A percentile compares a stretch with the other conserved stretches of the same genome.
phyloP scores from a whole-genome alignment of 768 basidiomycete species.

The Podaxis sp. region DNA sequence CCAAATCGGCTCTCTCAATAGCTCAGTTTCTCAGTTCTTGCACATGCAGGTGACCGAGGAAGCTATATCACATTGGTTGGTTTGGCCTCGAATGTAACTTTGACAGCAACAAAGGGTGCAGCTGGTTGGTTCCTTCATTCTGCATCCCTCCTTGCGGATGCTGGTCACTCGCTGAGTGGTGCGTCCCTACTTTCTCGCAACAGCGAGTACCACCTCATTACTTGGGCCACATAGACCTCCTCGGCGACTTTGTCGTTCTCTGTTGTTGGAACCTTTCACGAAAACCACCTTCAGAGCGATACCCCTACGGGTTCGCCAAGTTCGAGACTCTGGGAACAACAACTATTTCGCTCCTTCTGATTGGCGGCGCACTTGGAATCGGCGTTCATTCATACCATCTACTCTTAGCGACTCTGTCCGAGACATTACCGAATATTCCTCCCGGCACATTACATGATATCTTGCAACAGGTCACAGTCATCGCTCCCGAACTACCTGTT shows the following conservation, averaged over 20 bases:
- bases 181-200: conserved; percentile 22
- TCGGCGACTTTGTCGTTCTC: conserved; percentile 90
- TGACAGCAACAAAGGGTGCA: conserved; percentile 80
- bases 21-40: neutral
- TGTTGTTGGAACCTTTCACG: conserved; percentile 85
- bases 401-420: conserved; percentile 66
- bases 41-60: conserved; percentile 64
- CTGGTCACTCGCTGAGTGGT: conserved; percentile 89
- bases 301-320: conserved; percentile 89
- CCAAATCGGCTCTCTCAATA: neutral
- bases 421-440: conserved; percentile 59
- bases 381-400: conserved; percentile 90
- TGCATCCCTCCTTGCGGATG: conserved; percentile 87
- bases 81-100: conserved; percentile 71
- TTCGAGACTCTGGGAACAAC: conserved; percentile 96
- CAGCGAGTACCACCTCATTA: neutral
- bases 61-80: conserved; percentile 84
- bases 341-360: conserved; percentile 80
- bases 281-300: conserved; percentile 70
- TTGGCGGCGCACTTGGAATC: conserved; percentile 79
- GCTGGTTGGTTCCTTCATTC: conserved; percentile 92
- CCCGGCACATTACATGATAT: conserved; percentile 61
- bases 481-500: conserved; percentile 46
- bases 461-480: conserved; percentile 51
- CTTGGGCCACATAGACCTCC: conserved; percentile 48